phyloP scores from a whole-genome alignment of 2,329 filamentous ascomycete genomes.

The Cladophialophora bantiana region DNA sequence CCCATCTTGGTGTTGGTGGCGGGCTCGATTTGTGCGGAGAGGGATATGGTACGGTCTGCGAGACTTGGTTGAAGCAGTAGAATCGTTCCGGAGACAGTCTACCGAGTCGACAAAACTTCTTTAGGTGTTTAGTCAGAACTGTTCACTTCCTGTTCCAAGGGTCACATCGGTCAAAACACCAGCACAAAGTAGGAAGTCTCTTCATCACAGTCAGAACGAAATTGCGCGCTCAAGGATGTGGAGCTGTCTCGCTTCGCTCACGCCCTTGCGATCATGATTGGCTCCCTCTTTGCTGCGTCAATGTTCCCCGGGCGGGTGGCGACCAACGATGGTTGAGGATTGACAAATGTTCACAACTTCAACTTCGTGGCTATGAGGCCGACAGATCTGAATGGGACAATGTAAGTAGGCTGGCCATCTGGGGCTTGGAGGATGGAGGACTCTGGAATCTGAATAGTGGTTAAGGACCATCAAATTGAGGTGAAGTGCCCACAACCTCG shows the following conservation, averaged over 20 bases:
- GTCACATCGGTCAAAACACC: neutral
- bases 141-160: neutral
- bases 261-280: neutral
- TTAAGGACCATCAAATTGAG: neutral
- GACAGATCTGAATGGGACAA: neutral
- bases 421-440: neutral
- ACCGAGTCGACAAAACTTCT: neutral
- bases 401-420: neutral
- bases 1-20: conserved; percentile 17
- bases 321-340: neutral
- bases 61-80: neutral
- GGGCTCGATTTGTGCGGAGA: neutral
- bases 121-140: neutral
- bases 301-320: neutral
- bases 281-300: neutral
- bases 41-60: neutral
- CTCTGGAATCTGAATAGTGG: neutral
- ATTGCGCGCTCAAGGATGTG: conserved; percentile 11
- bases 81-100: neutral
- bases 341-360: neutral
- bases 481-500: neutral
- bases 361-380: neutral
- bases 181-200: neutral
- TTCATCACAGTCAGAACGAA: conserved; percentile 13
- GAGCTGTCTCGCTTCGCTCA: conserved; percentile 5